Percentiles rank a stretch among this genome's conserved stretches.
These are phyloP conservation scores for Mrakia blollopis DNA, from an alignment of 768 basidiomycete genomes.

Conservation along the genomic window DNA sequence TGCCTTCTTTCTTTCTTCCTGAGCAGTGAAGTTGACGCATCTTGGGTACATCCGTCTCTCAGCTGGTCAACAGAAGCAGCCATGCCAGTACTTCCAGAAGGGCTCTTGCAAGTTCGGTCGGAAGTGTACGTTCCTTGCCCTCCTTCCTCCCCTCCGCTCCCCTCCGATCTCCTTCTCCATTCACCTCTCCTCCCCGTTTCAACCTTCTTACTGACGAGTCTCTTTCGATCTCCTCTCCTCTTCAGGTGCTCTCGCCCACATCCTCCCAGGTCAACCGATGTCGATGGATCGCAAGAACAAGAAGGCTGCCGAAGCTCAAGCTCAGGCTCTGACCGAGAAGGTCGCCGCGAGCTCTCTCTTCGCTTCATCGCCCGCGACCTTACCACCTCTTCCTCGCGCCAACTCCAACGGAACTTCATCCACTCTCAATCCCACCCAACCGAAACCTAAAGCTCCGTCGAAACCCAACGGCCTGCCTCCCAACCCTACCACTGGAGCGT, in stretches of 20 bases:
- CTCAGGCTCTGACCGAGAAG: not conserved
- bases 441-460: not conserved
- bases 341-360: not conserved
- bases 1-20: too few relatives aligned
- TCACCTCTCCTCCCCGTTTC: not conserved
- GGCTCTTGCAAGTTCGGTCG: slow-evolving; percentile 73
- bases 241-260: slow-evolving; percentile 83
- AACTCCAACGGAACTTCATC: not conserved
- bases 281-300: slow-evolving; percentile 98
- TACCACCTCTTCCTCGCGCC: not conserved
- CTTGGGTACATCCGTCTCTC: too few relatives aligned
- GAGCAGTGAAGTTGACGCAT: not conserved
- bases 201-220: not conserved
- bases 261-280: slow-evolving; percentile 89
- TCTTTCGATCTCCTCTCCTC: too few relatives aligned
- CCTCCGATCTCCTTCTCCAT: not conserved
- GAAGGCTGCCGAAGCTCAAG: slow-evolving; percentile 22
- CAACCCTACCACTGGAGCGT: not conserved
- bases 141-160: not conserved
- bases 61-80: slow-evolving; percentile 40
- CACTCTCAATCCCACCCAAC: not conserved
- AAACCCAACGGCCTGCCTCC: slow-evolving; percentile 1
- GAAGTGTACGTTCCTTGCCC: slow-evolving; percentile 42
- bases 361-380: not conserved
- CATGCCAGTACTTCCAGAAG: slow-evolving; percentile 60